Evolutionary conservation across 495 filamentous ascomycete genomes (phyloP).

Genomic region (Aspergillus avenaceus): DNA sequence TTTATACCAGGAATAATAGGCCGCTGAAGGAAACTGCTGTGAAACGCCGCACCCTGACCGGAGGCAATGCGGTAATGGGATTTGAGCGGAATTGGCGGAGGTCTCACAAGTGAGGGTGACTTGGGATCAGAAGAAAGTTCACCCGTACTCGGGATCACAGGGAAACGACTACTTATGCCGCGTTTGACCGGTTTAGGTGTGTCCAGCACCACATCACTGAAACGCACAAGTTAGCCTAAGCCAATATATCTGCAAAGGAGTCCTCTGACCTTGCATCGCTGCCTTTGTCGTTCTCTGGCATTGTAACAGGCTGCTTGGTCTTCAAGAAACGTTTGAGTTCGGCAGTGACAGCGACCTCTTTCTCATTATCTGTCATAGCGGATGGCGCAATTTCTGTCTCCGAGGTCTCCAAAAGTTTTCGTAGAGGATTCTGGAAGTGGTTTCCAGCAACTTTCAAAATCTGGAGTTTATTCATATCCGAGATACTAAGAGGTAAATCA

Average conservation of each 20-base stretch:
- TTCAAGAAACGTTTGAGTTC: conserved; percentile 77
- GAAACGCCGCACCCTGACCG: conserved; percentile 57
- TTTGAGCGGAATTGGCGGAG: conserved; percentile 68
- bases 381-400: conserved; percentile 40
- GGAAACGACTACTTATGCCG: conserved; percentile 74
- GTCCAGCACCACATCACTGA: conserved; percentile 54
- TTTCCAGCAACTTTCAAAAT: conserved; percentile 87
- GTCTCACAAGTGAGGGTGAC: conserved; percentile 60
- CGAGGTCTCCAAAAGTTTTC: conserved; percentile 38
- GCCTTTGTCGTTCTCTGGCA: conserved; percentile 57
- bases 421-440: conserved; percentile 55
- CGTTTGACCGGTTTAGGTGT: conserved; percentile 74
- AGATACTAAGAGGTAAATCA: conserved; percentile 74
- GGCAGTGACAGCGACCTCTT: conserved; percentile 65
- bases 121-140: conserved; percentile 47
- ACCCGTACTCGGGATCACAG: conserved; percentile 66
- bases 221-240: conserved; percentile 10
- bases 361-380: conserved; percentile 50
- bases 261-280: conserved; percentile 59
- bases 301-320: conserved; percentile 46
- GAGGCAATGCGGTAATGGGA: conserved; percentile 78
- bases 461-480: conserved; percentile 82
- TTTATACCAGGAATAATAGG: conserved; percentile 61
- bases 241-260: background rate
- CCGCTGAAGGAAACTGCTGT: conserved; percentile 55